Conservation (phyloP, 345 rosid species). For the Hibiscus syriacus region DNA sequence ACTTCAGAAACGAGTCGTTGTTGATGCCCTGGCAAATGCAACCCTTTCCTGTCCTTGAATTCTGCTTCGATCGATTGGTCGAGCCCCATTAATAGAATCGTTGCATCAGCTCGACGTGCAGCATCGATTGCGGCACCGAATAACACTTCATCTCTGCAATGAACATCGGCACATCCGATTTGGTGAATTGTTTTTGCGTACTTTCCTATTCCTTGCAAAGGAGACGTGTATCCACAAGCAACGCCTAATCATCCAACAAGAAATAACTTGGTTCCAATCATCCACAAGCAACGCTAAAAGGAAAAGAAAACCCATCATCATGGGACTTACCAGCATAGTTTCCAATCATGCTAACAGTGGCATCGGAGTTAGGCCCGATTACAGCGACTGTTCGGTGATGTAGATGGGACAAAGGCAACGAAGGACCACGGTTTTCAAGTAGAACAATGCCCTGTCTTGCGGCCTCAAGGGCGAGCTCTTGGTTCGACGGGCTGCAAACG, state of each 20-base stretch:
- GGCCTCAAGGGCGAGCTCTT: conserved; percentile 79
- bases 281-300: not conserved
- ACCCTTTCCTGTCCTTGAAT: conserved; percentile 53
- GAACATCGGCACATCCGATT: conserved; percentile 57
- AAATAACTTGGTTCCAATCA: not conserved
- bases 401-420: conserved; percentile 52
- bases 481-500: conserved; percentile 65
- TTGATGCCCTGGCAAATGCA: conserved; percentile 76
- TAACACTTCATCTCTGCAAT: conserved; percentile 42
- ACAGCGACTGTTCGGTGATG: conserved; percentile 59
- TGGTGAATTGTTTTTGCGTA: conserved; percentile 46
- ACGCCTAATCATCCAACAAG: conserved; percentile 24
- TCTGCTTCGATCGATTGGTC: conserved; percentile 89
- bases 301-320: not conserved
- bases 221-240: conserved; percentile 73
- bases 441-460: conserved; percentile 90
- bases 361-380: conserved; percentile 77
- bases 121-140: conserved; percentile 46
- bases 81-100: conserved; percentile 78
- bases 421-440: conserved; percentile 48
- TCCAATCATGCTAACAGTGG: conserved; percentile 77
- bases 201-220: conserved; percentile 53
- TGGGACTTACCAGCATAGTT: conserved; percentile 67
- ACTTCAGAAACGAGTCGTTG: conserved; percentile 55
- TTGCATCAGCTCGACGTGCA: conserved; percentile 52